phyloP scores from a whole-genome alignment of 2,329 filamentous ascomycete species.

The Dryadomyces quercus-mongolicae region DNA sequence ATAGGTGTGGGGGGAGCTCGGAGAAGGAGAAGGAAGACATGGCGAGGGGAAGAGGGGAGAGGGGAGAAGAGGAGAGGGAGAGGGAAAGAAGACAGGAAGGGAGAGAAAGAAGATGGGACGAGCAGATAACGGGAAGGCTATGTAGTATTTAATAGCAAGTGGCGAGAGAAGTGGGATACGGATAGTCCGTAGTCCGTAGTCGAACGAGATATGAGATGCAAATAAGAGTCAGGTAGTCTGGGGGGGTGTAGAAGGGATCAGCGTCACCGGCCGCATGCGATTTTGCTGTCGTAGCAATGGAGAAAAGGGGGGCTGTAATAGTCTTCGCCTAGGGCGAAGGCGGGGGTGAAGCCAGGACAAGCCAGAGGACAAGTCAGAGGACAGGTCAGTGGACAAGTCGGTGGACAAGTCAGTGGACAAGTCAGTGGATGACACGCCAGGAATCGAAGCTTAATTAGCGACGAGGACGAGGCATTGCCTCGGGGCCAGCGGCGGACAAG shows the following conservation, averaged over 20 bases:
- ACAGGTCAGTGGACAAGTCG: not conserved
- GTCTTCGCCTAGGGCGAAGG: constrained; percentile 10
- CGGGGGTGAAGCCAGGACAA: constrained; percentile 3
- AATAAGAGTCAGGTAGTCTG: not conserved
- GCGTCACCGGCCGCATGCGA: not conserved
- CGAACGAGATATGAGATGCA: not conserved
- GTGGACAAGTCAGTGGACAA: not conserved
- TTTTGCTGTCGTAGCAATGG: not conserved
- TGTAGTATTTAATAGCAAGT: not conserved
- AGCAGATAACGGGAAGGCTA: not conserved
- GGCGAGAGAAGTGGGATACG: no score
- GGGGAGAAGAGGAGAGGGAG: constrained; percentile 2
- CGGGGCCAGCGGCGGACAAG: not conserved
- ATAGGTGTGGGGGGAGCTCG: constrained; percentile 15
- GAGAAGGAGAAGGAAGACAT: constrained; percentile 20
- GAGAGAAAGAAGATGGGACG: not conserved
- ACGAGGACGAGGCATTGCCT: not conserved
- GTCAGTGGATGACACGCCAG: constrained; percentile 3
- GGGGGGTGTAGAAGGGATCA: not conserved
- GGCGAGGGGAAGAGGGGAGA: constrained; percentile 4
- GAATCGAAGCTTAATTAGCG: constrained; percentile 10
- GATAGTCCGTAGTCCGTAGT: no score
- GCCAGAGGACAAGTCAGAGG: no score
- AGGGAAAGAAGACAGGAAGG: not conserved
- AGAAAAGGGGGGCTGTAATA: not conserved